Conservation (phyloP, 2,329 filamentous ascomycete genomes). For the Camillea tinctor region DNA sequence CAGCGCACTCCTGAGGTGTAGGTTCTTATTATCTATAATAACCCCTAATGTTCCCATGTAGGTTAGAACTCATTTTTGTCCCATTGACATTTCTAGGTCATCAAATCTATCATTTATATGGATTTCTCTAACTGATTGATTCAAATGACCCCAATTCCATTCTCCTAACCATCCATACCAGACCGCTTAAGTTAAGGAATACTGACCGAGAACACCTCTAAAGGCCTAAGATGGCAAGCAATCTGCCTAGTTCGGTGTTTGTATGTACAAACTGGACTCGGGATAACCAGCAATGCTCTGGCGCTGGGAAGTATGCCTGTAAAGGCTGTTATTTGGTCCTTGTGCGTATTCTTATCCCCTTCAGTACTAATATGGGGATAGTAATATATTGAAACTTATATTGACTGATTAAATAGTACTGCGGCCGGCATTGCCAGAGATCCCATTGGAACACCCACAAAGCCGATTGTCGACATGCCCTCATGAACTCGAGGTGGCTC, state of each 20-base stretch:
- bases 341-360: neutral
- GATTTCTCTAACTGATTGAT: too few relatives aligned
- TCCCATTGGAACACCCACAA: constrained; percentile 9
- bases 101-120: too few relatives aligned
- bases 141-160: too few relatives aligned
- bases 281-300: neutral
- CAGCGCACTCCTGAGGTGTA: too few relatives aligned
- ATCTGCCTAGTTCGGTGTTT: neutral
- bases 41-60: too few relatives aligned
- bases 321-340: neutral
- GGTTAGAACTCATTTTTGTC: too few relatives aligned
- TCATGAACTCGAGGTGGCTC: constrained; percentile 5
- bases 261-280: neutral
- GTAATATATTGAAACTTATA: neutral
- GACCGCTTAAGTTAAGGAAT: too few relatives aligned
- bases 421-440: constrained; percentile 5
- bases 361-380: neutral
- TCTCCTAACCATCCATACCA: too few relatives aligned
- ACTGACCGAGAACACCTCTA: too few relatives aligned
- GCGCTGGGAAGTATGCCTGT: neutral
- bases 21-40: too few relatives aligned
- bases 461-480: constrained; percentile 6
- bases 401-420: constrained; percentile 4
- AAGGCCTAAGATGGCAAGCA: too few relatives aligned
- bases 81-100: too few relatives aligned